Base-by-base conservation (phyloP, 208 protist genomes). In the Trypanosoma scelopori region DNA sequence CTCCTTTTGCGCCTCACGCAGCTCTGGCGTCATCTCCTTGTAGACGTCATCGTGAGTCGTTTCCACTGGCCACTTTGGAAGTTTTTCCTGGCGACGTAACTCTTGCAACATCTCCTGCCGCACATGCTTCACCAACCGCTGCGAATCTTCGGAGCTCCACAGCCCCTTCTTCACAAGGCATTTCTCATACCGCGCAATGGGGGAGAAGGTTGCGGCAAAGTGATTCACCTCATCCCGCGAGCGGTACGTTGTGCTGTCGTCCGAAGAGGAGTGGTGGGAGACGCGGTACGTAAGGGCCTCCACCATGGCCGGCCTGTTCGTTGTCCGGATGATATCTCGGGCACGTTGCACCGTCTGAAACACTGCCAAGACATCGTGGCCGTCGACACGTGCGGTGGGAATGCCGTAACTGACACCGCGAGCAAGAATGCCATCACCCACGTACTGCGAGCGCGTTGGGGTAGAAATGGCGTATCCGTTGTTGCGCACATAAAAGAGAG, bases 401-500 rank as follows among this genome's bases (percentile, higher is more conserved):
- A 98, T 77, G 53, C 91, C 91, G 89, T 97, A 98, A 32, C 76
- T 88, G 1, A 82, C 41, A 37, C 82, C 93, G 22, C 91, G 77
- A 16, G 70, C 69, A 28, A 90, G 75, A 57, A 98, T 96, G 43
- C 97, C 97, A 74, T 98, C 97, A 35, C 97, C 96, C 28, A 68
- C 67, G 76, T 99, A 99, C 74, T 99, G 98, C 37, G 98, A 95
- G 41, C 68, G 70, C 11, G 93, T 85, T 15, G 94, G 93, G 12
- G 98, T 99, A 3, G 92, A 98, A 68, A 99, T 99, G 57, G 98
- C 97, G 73, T 96, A 99, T 39, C 83, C 94, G 74, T 97, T 97
- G 77, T 96, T 97, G 48, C 90, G 76, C 53, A 96, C 98, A 79
- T 99, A 96, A 71, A 99, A 98, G 22, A 99, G 85, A 13, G 87